Percentiles rank a stretch among this genome's conserved stretches.
phyloP scores from a whole-genome alignment of 2,329 filamentous ascomycete species.

The Ascosphaera apis region DNA sequence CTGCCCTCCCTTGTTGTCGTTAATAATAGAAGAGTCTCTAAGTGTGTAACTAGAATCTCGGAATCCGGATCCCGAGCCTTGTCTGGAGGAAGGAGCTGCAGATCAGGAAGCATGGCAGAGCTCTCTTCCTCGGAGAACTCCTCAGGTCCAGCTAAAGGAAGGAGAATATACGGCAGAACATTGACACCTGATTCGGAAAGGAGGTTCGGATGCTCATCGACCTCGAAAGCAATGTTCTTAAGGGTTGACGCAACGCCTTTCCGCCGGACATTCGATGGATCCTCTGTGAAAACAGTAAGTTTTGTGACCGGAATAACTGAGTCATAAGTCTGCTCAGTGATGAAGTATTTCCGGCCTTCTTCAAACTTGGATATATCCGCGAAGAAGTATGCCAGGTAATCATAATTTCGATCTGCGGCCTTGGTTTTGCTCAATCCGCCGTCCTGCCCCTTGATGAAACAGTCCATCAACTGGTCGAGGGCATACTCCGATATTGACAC shows the following conservation, averaged over 20 bases:
- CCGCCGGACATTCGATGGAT: constrained; percentile 57
- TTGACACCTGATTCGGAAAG: constrained; percentile 51
- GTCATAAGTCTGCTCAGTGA: constrained; percentile 53
- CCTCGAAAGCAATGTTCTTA: constrained; percentile 78
- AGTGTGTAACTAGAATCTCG: constrained; percentile 59
- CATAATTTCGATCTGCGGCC: constrained; percentile 33
- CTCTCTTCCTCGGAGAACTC: constrained; percentile 75
- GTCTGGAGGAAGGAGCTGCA: constrained; percentile 72
- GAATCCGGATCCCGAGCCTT: constrained; percentile 62
- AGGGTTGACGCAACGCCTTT: constrained; percentile 92
- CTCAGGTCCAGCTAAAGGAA: constrained; percentile 72
- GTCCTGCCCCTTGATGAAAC: constrained; percentile 80
- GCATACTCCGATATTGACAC: constrained; percentile 50
- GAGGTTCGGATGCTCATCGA: constrained; percentile 46
- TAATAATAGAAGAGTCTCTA: constrained; percentile 70
- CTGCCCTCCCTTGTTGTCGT: constrained; percentile 56
- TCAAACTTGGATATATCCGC: constrained; percentile 73
- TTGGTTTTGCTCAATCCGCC: constrained; percentile 64
- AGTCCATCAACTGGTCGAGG: constrained; percentile 79
- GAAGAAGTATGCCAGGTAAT: constrained; percentile 87
- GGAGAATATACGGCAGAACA: constrained; percentile 65
- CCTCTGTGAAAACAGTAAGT: constrained; percentile 83
- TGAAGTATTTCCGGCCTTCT: constrained; percentile 52
- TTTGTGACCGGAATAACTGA: constrained; percentile 73
- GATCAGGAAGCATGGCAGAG: constrained; percentile 65